phyloP scores from a whole-genome alignment of 192 early-diverging fungal species.

The Geranomyces variabilis region DNA sequence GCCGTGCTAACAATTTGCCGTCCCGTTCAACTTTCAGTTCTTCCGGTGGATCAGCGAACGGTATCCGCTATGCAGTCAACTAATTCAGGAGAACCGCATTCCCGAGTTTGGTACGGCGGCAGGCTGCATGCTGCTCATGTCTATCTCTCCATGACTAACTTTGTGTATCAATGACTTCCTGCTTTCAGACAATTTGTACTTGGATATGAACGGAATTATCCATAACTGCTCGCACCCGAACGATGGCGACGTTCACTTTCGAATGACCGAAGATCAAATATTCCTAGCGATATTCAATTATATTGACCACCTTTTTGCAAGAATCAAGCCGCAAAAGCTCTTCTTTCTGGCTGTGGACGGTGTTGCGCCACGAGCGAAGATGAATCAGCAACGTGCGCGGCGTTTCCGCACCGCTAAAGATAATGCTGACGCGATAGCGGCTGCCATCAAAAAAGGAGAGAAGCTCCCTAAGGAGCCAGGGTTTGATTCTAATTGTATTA shows the following conservation, averaged over 20 bases:
- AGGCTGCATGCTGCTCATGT: no score
- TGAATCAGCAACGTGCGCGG: conserved; percentile 65
- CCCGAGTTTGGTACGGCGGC: conserved; percentile 85
- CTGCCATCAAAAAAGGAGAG: conserved; percentile 71
- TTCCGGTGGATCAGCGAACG: conserved; percentile 98
- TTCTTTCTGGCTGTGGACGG: conserved; percentile 95
- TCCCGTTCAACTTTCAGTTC: conserved; percentile 57
- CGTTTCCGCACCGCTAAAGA: conserved; percentile 62
- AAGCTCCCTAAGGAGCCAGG: conserved; percentile 58
- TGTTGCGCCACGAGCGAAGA: conserved; percentile 65
- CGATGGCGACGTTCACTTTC: conserved; percentile 82
- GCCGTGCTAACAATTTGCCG: background rate
- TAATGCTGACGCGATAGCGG: conserved; percentile 61
- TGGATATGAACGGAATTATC: conserved; percentile 99
- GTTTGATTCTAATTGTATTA: conserved; percentile 67
- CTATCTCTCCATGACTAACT: no score
- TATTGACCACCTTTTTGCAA: conserved; percentile 89
- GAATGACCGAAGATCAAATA: conserved; percentile 92
- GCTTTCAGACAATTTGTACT: conserved; percentile 82
- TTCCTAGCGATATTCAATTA: conserved; percentile 95
- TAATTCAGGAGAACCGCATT: conserved; percentile 87
- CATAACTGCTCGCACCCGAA: conserved; percentile 96
- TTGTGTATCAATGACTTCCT: no score
- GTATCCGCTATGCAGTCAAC: conserved; percentile 92
- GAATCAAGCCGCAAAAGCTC: conserved; percentile 90